Evolutionary conservation across 1,139 yeast species (phyloP).

Genomic region (Yamadazyma atmosphaerica): DNA sequence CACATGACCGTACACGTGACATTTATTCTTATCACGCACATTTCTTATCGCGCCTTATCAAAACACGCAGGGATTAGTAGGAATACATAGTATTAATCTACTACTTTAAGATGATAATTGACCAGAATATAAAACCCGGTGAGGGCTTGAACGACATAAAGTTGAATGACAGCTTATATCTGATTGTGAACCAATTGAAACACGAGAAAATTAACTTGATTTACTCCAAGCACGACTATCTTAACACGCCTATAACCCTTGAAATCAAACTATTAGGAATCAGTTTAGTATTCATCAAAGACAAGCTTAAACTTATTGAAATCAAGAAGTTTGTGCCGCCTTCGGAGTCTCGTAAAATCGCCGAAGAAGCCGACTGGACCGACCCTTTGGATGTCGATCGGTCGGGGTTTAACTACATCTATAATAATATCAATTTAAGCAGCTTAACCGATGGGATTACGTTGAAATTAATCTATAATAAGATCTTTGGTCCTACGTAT

Average conservation of each 20-base stretch:
- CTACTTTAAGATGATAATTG: constrained; percentile 3
- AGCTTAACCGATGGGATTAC: constrained; percentile 7
- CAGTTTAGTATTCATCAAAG: constrained; percentile 42
- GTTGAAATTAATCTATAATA: constrained; percentile 52
- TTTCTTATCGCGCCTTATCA: not conserved
- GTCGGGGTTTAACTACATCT: constrained; percentile 24
- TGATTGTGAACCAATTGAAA: constrained; percentile 25
- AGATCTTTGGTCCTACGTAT: constrained; percentile 62
- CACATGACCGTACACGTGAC: no score
- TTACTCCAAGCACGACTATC: constrained; percentile 25
- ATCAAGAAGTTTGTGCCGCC: constrained; percentile 25
- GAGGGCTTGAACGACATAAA: constrained; percentile 30
- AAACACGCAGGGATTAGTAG: not conserved
- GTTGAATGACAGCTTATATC: constrained; percentile 29
- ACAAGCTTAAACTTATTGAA: constrained; percentile 46
- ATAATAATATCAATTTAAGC: constrained; percentile 28
- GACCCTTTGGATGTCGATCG: constrained; percentile 1
- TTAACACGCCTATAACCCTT: constrained; percentile 35
- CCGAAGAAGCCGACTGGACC: not conserved
- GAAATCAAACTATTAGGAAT: constrained; percentile 30
- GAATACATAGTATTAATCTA: no score
- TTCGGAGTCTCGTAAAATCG: not conserved
- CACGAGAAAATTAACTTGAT: constrained; percentile 23
- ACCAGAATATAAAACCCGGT: constrained; percentile 29
- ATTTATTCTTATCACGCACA: no score